Percentiles rank a stretch among this genome's conserved stretches.
Evolutionary conservation across 2,329 filamentous ascomycete species (phyloP).

Genomic region (Coniella lustricola): DNA sequence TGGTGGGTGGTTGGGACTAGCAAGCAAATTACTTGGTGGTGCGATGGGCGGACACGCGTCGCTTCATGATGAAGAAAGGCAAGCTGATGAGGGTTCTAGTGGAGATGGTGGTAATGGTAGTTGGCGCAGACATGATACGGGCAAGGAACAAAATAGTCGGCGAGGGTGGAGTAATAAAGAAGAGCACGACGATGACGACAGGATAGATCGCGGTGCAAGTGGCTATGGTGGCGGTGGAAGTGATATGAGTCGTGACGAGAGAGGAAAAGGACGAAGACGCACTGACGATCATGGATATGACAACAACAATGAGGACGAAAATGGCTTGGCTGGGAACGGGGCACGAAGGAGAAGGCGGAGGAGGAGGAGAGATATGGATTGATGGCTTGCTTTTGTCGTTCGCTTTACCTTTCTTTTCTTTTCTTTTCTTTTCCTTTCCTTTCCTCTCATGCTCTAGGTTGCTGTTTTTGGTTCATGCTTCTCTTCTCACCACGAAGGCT

Average conservation of each 20-base stretch:
- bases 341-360: conserved; percentile 18
- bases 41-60: conserved; percentile 19
- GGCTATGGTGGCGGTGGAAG: conserved; percentile 13
- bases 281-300: conserved; percentile 10
- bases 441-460: too few relatives aligned
- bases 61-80: background rate
- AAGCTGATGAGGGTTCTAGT: background rate
- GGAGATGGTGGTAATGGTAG: background rate
- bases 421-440: too few relatives aligned
- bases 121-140: background rate
- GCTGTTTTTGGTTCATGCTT: too few relatives aligned
- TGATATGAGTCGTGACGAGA: conserved; percentile 15
- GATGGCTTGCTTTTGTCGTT: background rate
- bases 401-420: too few relatives aligned
- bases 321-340: conserved; percentile 17
- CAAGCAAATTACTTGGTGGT: conserved; percentile 23
- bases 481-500: too few relatives aligned
- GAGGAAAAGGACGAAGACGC: conserved; percentile 12
- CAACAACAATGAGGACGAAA: conserved; percentile 12
- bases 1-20: conserved; percentile 22
- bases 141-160: background rate
- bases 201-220: background rate
- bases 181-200: background rate
- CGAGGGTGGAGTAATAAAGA: too few relatives aligned
- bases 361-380: conserved; percentile 9